Conservation (phyloP, 225 moss, liverwort and hornwort genomes). For the Sphagnum contortum region DNA sequence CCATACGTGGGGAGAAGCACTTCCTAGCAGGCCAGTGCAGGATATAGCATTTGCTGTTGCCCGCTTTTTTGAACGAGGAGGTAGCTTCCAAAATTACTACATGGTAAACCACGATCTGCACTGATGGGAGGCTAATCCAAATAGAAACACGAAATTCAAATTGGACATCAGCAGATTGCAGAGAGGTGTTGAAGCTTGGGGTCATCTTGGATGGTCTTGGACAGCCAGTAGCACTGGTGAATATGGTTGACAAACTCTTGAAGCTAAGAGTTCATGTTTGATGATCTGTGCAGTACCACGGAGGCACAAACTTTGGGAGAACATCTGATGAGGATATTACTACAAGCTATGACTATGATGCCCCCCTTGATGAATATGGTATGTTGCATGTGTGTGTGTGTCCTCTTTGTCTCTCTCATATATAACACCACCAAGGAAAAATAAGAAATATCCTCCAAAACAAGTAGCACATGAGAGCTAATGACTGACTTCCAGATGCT, state of each 20-base stretch:
- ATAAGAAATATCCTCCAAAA: too few relatives aligned
- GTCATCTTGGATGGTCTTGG: too few relatives aligned
- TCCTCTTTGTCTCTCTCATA: too few relatives aligned
- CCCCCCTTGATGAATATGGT: conserved; percentile 91
- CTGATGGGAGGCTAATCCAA: background rate
- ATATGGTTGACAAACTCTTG: too few relatives aligned
- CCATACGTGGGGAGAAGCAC: conserved; percentile 60
- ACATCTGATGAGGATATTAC: conserved; percentile 66
- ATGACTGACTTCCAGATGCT: too few relatives aligned
- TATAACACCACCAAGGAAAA: too few relatives aligned
- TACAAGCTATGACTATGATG: conserved; percentile 90
- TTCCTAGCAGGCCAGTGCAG: conserved; percentile 59
- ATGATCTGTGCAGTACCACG: conserved; percentile 57
- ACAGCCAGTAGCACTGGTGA: too few relatives aligned
- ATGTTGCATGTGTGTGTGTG: background rate
- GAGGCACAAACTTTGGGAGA: conserved; percentile 90
- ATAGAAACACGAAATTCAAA: background rate
- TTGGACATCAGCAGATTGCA: background rate
- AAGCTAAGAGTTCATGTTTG: too few relatives aligned
- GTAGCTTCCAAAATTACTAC: conserved; percentile 87
- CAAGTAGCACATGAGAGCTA: too few relatives aligned
- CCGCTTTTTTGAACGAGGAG: conserved; percentile 72
- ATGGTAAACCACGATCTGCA: conserved; percentile 46
- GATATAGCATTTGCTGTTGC: conserved; percentile 82
- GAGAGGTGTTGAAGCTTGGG: too few relatives aligned